Evolutionary conservation across 495 filamentous ascomycete species (phyloP).

Genomic region (Stereocaulon alpinum): DNA sequence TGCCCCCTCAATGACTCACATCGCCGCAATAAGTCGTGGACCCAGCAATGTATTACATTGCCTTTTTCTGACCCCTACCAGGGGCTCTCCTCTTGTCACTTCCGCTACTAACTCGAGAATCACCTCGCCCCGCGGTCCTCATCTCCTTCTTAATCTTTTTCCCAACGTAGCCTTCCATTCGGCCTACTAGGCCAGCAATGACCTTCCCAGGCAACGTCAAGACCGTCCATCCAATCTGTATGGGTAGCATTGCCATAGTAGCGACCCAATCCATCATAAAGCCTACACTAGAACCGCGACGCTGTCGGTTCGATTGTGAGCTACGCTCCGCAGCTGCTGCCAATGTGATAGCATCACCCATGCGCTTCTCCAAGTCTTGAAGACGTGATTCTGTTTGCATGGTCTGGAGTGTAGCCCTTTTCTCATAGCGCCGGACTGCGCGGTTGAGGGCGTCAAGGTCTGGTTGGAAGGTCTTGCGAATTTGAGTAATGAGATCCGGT

Average conservation of each 20-base stretch:
- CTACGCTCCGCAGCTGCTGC: slow-evolving; percentile 61
- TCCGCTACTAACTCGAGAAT: slow-evolving; percentile 1
- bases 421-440: slow-evolving; percentile 90
- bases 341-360: slow-evolving; percentile 69
- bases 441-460: slow-evolving; percentile 85
- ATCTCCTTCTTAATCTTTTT: slow-evolving; percentile 20
- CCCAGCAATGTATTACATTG: neutral
- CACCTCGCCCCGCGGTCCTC: slow-evolving; percentile 18
- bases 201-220: slow-evolving; percentile 30
- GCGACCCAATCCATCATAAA: slow-evolving; percentile 24
- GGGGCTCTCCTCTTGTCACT: slow-evolving; percentile 13
- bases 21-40: too few relatives aligned
- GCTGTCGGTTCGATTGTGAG: slow-evolving; percentile 19
- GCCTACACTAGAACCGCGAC: slow-evolving; percentile 14
- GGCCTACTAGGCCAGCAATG: slow-evolving; percentile 9
- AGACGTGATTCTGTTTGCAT: slow-evolving; percentile 69
- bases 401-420: slow-evolving; percentile 60
- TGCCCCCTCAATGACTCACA: too few relatives aligned
- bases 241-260: slow-evolving; percentile 9
- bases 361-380: slow-evolving; percentile 51
- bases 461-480: slow-evolving; percentile 56
- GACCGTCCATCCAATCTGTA: neutral
- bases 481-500: slow-evolving; percentile 44
- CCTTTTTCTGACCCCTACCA: slow-evolving; percentile 9
- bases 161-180: slow-evolving; percentile 19